Evolutionary conservation across 2,329 filamentous ascomycete genomes (phyloP).

Genomic region (Penicillium sp.): DNA sequence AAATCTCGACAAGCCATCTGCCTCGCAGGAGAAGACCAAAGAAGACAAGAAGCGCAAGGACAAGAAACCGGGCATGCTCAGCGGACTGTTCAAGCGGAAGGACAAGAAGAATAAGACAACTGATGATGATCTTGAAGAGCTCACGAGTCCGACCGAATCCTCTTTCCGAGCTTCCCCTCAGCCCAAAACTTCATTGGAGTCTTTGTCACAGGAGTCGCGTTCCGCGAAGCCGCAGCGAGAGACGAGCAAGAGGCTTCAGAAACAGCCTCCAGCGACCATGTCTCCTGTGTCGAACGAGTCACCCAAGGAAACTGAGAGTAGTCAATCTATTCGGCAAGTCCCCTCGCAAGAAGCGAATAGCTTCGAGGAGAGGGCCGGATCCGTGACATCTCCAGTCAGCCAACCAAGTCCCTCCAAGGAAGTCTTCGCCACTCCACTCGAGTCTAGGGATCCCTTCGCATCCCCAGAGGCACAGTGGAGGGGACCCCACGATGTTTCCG

Average conservation of each 20-base stretch:
- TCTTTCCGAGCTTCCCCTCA: slow-evolving; percentile 41
- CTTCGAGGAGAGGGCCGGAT: slow-evolving; percentile 19
- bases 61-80: slow-evolving; percentile 67
- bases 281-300: slow-evolving; percentile 25
- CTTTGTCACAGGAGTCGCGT: slow-evolving; percentile 30
- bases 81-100: slow-evolving; percentile 62
- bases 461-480: slow-evolving; percentile 23
- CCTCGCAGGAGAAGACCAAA: slow-evolving; percentile 58
- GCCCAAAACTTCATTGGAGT: slow-evolving; percentile 44
- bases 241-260: slow-evolving; percentile 62
- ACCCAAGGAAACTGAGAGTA: slow-evolving; percentile 21
- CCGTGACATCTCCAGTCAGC: slow-evolving; percentile 18
- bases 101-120: slow-evolving; percentile 53
- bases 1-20: slow-evolving; percentile 63
- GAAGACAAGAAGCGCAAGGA: slow-evolving; percentile 71
- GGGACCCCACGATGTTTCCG: slow-evolving; percentile 8
- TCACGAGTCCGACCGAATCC: slow-evolving; percentile 58
- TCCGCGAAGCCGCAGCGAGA: slow-evolving; percentile 48
- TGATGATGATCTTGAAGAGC: slow-evolving; percentile 47
- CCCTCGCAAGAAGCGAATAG: slow-evolving; percentile 27
- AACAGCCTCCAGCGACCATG: slow-evolving; percentile 50
- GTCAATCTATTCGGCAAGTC: slow-evolving; percentile 34
- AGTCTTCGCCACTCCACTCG: slow-evolving; percentile 16
- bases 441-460: slow-evolving; percentile 12
- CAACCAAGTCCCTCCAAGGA: slow-evolving; percentile 24